Evolutionary conservation across 768 basidiomycete species (phyloP).

Genomic region (Mycena galopus): DNA sequence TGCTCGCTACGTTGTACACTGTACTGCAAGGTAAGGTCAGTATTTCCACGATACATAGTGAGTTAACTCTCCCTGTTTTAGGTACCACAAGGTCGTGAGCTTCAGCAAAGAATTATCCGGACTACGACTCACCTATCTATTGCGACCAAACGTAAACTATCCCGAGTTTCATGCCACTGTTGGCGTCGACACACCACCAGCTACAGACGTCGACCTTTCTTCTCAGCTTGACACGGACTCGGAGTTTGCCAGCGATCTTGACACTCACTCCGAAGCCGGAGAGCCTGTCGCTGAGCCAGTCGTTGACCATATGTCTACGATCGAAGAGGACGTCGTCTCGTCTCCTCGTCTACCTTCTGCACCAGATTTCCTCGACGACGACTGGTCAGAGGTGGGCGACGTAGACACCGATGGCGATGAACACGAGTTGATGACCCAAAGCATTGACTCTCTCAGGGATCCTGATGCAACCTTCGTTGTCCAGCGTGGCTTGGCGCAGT

Average conservation of each 20-base stretch:
- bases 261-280: conserved; percentile 59
- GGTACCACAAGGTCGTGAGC: not conserved
- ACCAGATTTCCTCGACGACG: conserved; percentile 39
- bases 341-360: conserved; percentile 46
- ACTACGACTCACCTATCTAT: conserved; percentile 79
- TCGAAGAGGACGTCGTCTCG: conserved; percentile 33
- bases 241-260: conserved; percentile 64
- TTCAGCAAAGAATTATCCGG: conserved; percentile 67
- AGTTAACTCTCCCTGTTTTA: not conserved
- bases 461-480: conserved; percentile 46
- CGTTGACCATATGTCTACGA: conserved; percentile 40
- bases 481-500: conserved; percentile 39
- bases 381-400: conserved; percentile 50
- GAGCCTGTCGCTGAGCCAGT: conserved; percentile 54
- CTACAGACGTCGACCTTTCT: conserved; percentile 73
- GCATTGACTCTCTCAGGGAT: conserved; percentile 47
- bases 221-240: conserved; percentile 66
- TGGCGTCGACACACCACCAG: conserved; percentile 77
- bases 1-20: conserved; percentile 86
- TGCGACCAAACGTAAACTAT: conserved; percentile 80
- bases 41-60: not conserved
- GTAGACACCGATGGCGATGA: conserved; percentile 25
- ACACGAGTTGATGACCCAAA: conserved; percentile 44
- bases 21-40: conserved; percentile 79
- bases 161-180: conserved; percentile 62